Evolutionary conservation across 2,329 filamentous ascomycete species (phyloP).

Genomic region (Fonsecaea monophora): DNA sequence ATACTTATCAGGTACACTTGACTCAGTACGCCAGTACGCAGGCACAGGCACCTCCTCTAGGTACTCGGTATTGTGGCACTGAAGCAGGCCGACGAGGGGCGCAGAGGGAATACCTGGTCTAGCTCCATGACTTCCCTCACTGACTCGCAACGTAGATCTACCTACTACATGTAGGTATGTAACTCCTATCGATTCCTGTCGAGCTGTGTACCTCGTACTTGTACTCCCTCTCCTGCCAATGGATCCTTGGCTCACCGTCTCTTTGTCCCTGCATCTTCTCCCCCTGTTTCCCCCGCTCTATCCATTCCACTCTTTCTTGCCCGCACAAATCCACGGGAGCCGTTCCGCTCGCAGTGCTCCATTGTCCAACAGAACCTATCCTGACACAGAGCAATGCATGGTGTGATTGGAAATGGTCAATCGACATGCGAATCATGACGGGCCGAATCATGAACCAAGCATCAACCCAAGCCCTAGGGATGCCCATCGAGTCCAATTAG

Average conservation of each 20-base stretch:
- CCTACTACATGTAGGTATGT: too few species aligned
- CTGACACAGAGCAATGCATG: slow-evolving; percentile 1
- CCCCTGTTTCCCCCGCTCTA: neutral
- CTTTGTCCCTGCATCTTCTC: neutral
- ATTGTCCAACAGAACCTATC: neutral
- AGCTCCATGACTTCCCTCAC: too few species aligned
- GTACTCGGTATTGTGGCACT: too few species aligned
- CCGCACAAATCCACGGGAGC: neutral
- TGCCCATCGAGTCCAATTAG: slow-evolving; percentile 10
- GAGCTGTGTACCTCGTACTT: too few species aligned
- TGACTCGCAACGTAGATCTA: too few species aligned
- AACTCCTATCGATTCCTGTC: too few species aligned
- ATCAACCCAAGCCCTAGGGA: neutral
- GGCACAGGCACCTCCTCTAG: too few species aligned
- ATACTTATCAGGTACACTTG: too few species aligned
- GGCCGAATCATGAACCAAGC: neutral
- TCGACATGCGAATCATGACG: slow-evolving; percentile 4
- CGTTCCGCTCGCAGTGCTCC: neutral
- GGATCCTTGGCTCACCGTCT: slow-evolving; percentile 4
- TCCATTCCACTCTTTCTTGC: neutral
- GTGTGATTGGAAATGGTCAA: slow-evolving; percentile 4
- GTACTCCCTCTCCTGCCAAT: too few species aligned
- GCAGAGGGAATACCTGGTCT: too few species aligned
- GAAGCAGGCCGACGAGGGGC: too few species aligned
- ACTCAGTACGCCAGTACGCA: too few species aligned